Conservation (phyloP, 2,329 filamentous ascomycete species). For the Fusarium floridanum region DNA sequence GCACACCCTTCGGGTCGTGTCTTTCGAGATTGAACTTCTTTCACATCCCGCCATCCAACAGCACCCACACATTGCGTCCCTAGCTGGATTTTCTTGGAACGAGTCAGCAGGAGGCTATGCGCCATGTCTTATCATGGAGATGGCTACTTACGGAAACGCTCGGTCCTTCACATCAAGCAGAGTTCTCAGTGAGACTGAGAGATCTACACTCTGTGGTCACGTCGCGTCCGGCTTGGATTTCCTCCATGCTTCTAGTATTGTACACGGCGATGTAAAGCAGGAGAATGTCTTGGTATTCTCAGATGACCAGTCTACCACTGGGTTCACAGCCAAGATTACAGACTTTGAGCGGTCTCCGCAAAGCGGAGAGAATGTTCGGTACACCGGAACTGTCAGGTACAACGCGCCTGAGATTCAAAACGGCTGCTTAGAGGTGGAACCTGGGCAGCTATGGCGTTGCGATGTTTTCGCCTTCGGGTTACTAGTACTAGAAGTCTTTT, state of each 20-base stretch:
- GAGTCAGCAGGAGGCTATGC: not conserved
- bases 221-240: not conserved
- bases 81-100: not conserved
- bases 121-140: not conserved
- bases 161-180: not conserved
- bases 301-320: not conserved
- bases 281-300: not conserved
- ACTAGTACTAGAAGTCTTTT: not conserved
- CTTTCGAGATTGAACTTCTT: not conserved
- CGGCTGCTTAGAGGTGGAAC: not conserved
- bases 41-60: not conserved
- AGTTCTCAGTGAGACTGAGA: not conserved
- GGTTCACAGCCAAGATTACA: not conserved
- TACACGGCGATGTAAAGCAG: not conserved
- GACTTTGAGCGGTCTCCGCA: not conserved
- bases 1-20: not conserved
- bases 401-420: not conserved
- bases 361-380: not conserved
- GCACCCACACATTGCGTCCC: not conserved
- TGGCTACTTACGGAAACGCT: not conserved
- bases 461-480: not conserved
- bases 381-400: not conserved
- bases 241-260: not conserved
- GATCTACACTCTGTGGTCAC: not conserved
- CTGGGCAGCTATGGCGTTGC: not conserved